Evolutionary conservation across 2,329 filamentous ascomycete species (phyloP).

Genomic region (Microdochium paspali): DNA sequence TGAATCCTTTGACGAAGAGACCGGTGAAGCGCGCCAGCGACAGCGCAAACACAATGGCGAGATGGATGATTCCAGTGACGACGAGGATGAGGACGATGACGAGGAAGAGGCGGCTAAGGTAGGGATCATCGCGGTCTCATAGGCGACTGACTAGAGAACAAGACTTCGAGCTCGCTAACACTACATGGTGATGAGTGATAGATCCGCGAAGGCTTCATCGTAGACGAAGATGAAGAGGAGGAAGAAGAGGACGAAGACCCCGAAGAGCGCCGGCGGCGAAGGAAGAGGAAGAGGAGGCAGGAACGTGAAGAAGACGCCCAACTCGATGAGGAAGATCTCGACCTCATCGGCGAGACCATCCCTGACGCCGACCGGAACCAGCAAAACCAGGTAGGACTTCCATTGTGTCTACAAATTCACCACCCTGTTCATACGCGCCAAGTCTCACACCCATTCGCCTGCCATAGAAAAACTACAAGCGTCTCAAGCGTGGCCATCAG

Average conservation of each 20-base stretch:
- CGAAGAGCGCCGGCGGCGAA: conserved; percentile 51
- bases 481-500: conserved; percentile 83
- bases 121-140: conserved; percentile 15
- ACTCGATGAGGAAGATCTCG: conserved; percentile 91
- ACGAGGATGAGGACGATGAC: conserved; percentile 88
- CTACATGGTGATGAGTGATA: conserved; percentile 26
- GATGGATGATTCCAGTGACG: conserved; percentile 80
- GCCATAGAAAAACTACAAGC: conserved; percentile 79
- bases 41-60: conserved; percentile 31
- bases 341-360: conserved; percentile 80
- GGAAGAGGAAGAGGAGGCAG: conserved; percentile 63
- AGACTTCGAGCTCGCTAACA: conserved; percentile 2
- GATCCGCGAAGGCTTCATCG: conserved; percentile 92
- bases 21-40: conserved; percentile 45
- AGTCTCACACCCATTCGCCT: not conserved
- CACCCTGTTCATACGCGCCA: not conserved
- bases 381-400: conserved; percentile 54
- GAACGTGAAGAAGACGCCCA: conserved; percentile 81
- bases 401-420: not conserved
- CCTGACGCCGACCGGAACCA: conserved; percentile 60
- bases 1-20: conserved; percentile 72
- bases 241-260: conserved; percentile 55
- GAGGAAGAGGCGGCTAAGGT: conserved; percentile 75
- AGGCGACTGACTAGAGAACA: conserved; percentile 1
- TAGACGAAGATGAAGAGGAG: conserved; percentile 76